These are phyloP conservation scores for Fabrea salina DNA, from an alignment of 169 alveolate genomes.

Conservation along the genomic window DNA sequence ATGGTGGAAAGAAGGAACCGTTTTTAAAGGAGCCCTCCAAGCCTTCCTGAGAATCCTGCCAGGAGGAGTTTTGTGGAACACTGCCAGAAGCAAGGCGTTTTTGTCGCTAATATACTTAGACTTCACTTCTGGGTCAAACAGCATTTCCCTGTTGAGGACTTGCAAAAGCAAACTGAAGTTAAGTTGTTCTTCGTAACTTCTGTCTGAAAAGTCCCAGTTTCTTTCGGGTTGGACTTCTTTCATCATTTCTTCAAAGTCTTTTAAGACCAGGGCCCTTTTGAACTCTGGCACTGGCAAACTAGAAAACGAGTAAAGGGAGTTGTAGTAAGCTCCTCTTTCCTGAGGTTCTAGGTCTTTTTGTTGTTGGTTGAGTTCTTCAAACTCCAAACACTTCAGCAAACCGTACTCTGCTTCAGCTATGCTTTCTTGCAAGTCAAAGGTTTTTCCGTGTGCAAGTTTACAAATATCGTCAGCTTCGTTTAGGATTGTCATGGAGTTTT, in stretches of 20 bases:
- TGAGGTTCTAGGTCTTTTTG: no score
- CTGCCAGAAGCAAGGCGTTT: conserved; percentile 53
- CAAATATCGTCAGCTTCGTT: no score
- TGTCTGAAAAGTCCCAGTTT: conserved; percentile 61
- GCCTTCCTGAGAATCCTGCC: conserved; percentile 62
- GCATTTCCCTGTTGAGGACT: conserved; percentile 33
- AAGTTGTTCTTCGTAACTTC: conserved; percentile 56
- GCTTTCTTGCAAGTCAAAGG: no score
- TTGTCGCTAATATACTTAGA: conserved; percentile 51
- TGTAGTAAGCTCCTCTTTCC: conserved; percentile 6
- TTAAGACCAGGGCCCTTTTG: conserved; percentile 42
- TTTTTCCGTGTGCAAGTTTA: no score
- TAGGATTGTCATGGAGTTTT: no score
- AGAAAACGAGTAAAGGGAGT: background rate
- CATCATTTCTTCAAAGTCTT: conserved; percentile 49
- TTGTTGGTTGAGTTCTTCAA: no score
- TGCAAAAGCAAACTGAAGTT: conserved; percentile 39
- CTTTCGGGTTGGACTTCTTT: conserved; percentile 54
- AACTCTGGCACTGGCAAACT: conserved; percentile 19
- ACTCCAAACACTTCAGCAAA: no score
- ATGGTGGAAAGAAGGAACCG: conserved; percentile 51
- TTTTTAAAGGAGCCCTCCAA: conserved; percentile 59
- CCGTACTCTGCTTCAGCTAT: no score
- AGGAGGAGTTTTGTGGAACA: conserved; percentile 65
- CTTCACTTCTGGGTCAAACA: conserved; percentile 56